Conservation (phyloP, 257 asterid species). For the Ajuga chamaepitys region DNA sequence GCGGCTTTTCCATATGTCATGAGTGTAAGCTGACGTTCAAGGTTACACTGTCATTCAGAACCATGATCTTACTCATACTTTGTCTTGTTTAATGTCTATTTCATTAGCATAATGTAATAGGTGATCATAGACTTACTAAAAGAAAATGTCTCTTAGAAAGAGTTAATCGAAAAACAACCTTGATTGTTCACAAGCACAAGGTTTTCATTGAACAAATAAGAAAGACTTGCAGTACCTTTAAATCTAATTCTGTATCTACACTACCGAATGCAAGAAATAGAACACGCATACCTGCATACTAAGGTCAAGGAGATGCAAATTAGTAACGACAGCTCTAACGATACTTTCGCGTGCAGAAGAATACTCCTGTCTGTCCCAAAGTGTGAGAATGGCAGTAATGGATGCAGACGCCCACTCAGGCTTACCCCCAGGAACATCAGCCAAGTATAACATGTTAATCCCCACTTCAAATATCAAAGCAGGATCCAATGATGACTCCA, state of each 20-base stretch:
- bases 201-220: no score
- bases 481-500: constrained; percentile 82
- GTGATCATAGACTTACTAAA: no score
- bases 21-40: no score
- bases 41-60: no score
- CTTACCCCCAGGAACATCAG: constrained; percentile 93
- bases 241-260: neutral
- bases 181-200: no score
- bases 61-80: no score
- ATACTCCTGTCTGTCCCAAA: constrained; percentile 93
- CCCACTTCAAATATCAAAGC: constrained; percentile 87
- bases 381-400: constrained; percentile 76
- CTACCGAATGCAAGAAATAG: neutral
- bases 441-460: constrained; percentile 82
- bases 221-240: no score
- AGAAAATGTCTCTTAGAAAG: no score
- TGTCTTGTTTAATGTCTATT: no score
- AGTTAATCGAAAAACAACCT: no score
- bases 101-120: no score
- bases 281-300: constrained; percentile 69
- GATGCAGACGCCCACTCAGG: constrained; percentile 93
- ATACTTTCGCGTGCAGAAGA: constrained; percentile 89
- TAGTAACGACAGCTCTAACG: constrained; percentile 85
- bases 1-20: no score
- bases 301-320: constrained; percentile 85